Conservation (phyloP, 768 basidiomycete genomes). For the Lactarius hengduanensis region DNA sequence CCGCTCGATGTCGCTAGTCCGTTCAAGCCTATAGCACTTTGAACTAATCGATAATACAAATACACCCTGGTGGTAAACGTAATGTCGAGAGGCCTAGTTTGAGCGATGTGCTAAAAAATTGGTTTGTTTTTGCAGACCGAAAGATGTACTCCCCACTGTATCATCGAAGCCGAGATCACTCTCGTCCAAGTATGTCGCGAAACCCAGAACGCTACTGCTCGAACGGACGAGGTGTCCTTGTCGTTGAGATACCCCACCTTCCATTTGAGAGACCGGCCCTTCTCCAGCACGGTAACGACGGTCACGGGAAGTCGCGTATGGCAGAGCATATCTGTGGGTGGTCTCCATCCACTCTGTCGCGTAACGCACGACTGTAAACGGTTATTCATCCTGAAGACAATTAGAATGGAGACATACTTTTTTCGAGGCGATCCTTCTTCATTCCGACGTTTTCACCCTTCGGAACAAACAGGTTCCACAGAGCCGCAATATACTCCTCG, state of each 20-base stretch:
- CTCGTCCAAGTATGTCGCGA: not conserved
- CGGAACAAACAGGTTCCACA: constrained; percentile 16
- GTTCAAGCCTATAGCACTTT: not conserved
- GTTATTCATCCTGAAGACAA: not conserved
- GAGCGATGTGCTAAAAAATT: not conserved
- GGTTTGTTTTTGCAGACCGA: not conserved
- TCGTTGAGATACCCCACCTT: not conserved
- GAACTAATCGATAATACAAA: not conserved
- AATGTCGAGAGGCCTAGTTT: not conserved
- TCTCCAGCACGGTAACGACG: not conserved
- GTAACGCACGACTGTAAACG: constrained; percentile 5
- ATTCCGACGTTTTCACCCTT: not conserved
- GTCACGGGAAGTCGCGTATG: not conserved
- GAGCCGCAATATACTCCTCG: constrained; percentile 8
- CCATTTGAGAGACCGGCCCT: not conserved
- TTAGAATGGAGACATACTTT: not conserved
- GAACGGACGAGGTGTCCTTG: not conserved
- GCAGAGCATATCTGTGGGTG: not conserved
- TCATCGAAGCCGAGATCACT: not conserved
- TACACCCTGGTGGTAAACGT: not conserved
- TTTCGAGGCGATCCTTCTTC: constrained; percentile 22
- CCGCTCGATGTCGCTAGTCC: not conserved
- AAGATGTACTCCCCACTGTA: not conserved
- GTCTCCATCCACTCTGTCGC: not conserved
- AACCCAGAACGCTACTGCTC: not conserved